These are phyloP conservation scores for Sporothrix schenckii DNA, from an alignment of 2,329 filamentous ascomycete genomes.

Conservation along the genomic window DNA sequence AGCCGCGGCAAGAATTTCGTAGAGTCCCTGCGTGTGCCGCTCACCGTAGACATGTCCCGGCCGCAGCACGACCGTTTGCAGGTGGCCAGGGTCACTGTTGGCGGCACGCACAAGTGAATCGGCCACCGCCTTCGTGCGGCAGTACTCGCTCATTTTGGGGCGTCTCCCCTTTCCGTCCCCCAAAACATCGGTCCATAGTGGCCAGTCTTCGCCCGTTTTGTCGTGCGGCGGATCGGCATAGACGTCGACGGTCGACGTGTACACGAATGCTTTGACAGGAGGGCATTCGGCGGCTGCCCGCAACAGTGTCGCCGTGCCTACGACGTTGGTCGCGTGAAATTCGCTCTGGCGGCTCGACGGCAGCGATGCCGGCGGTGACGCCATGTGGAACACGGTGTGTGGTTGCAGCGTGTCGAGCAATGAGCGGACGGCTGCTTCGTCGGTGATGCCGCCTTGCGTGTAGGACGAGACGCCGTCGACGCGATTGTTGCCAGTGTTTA, in stretches of 20 bases:
- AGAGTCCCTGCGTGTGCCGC: conserved; percentile 40
- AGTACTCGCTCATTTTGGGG: conserved; percentile 37
- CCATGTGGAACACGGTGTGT: conserved; percentile 42
- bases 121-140: conserved; percentile 43
- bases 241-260: conserved; percentile 41
- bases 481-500: conserved; percentile 38
- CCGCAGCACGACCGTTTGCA: conserved; percentile 40
- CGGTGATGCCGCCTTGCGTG: conserved; percentile 39
- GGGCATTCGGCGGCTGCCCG: conserved; percentile 34
- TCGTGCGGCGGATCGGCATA: conserved; percentile 39
- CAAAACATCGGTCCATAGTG: conserved; percentile 36
- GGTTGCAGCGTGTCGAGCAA: conserved; percentile 40
- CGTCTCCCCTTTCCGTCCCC: background rate
- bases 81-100: conserved; percentile 35
- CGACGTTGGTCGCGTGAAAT: conserved; percentile 41
- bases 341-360: conserved; percentile 35
- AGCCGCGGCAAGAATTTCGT: conserved; percentile 37
- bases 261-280: conserved; percentile 41
- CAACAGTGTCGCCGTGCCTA: conserved; percentile 42
- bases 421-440: conserved; percentile 31
- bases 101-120: conserved; percentile 41
- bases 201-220: conserved; percentile 38
- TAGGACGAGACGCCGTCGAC: conserved; percentile 39
- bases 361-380: conserved; percentile 40
- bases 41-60: conserved; percentile 44